Evolutionary conservation across 805 yeast genomes (phyloP).

Genomic region (Nematodospora valgi): DNA sequence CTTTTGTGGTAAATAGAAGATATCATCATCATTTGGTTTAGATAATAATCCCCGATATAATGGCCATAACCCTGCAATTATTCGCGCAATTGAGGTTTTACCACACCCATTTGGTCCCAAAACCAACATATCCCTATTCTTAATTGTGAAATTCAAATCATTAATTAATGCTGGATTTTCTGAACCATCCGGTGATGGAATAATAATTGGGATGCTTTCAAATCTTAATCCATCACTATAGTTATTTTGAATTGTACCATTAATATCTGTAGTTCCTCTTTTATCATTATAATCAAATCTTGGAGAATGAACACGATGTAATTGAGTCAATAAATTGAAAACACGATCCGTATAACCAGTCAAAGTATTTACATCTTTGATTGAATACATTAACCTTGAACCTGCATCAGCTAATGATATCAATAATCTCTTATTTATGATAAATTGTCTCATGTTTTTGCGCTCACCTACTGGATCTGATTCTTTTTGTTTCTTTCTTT

Average conservation of each 20-base stretch:
- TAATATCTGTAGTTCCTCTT: conserved; percentile 45
- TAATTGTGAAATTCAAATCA: conserved; percentile 58
- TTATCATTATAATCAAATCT: conserved; percentile 49
- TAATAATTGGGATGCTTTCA: conserved; percentile 77
- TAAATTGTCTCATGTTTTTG: conserved; percentile 78
- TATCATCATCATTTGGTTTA: conserved; percentile 66
- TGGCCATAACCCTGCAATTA: conserved; percentile 91
- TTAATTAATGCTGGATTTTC: conserved; percentile 59
- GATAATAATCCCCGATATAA: conserved; percentile 78
- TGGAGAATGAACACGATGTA: conserved; percentile 78
- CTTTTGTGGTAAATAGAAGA: conserved; percentile 79
- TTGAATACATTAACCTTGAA: conserved; percentile 88
- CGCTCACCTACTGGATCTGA: conserved; percentile 34
- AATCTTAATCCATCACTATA: conserved; percentile 72
- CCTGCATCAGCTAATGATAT: conserved; percentile 94
- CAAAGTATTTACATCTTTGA: conserved; percentile 85
- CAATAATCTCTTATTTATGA: conserved; percentile 87
- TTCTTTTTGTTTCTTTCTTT: conserved; percentile 7
- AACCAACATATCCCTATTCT: conserved; percentile 63
- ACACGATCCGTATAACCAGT: conserved; percentile 90
- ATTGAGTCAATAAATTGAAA: conserved; percentile 66
- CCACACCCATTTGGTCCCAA: conserved; percentile 90
- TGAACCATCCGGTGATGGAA: conserved; percentile 64
- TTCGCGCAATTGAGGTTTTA: conserved; percentile 79
- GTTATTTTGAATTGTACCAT: conserved; percentile 77